phyloP scores from a whole-genome alignment of 208 protist species.

The Naegleria gruberi region DNA sequence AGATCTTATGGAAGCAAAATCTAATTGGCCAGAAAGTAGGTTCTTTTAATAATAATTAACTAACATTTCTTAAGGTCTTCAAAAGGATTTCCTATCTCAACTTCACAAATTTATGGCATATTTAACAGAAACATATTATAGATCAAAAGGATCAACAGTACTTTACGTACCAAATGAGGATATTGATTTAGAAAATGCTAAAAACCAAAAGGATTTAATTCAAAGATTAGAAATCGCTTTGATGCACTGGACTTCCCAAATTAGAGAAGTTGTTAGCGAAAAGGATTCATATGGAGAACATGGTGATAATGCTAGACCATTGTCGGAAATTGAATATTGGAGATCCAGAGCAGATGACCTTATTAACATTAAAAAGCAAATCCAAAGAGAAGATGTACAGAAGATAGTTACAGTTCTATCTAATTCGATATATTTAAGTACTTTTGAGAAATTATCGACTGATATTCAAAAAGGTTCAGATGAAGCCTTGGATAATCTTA shows the following conservation, averaged over 20 bases:
- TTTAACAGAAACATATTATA: conserved; percentile 86
- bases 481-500: conserved; percentile 88
- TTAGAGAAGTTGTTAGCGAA: conserved; percentile 90
- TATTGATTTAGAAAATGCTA: conserved; percentile 52
- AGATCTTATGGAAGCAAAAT: not conserved
- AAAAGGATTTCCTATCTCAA: conserved; percentile 83
- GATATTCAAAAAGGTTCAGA: conserved; percentile 82
- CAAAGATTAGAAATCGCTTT: conserved; percentile 90
- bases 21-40: not conserved
- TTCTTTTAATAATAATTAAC: not conserved
- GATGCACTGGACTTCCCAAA: conserved; percentile 97
- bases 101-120: conserved; percentile 93
- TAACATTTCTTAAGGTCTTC: conserved; percentile 47
- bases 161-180: conserved; percentile 91
- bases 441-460: conserved; percentile 78
- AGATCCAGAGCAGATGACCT: conserved; percentile 79
- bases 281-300: conserved; percentile 56
- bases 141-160: conserved; percentile 84
- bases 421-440: conserved; percentile 79
- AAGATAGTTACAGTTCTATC: conserved; percentile 65
- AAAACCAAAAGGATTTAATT: conserved; percentile 83
- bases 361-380: conserved; percentile 81
- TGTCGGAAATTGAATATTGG: conserved; percentile 94
- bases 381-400: conserved; percentile 75
- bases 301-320: conserved; percentile 59